Percentiles rank a stretch among this genome's conserved stretches.
phyloP scores from a whole-genome alignment of 441 rosid species.

The Manihot esculenta region DNA sequence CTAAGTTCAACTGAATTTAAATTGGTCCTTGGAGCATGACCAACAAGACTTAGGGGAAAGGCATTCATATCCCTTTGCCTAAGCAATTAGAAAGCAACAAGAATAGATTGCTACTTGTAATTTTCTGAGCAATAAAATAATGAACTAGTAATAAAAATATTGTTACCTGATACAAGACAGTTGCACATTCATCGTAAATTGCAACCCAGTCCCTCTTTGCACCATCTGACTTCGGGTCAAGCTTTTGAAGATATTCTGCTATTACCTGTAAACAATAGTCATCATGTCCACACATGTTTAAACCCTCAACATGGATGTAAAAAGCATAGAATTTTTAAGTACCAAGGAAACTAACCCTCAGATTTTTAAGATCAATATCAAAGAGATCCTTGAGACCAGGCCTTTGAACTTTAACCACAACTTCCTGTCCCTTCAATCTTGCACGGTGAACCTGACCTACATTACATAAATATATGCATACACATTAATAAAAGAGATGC shows the following conservation, averaged over 20 bases:
- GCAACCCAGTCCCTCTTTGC: constrained; percentile 99
- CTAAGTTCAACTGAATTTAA: constrained; percentile 1
- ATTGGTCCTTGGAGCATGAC: not conserved
- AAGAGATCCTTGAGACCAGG: constrained; percentile 96
- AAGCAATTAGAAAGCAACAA: not conserved
- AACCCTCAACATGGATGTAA: not conserved
- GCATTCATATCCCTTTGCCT: not conserved
- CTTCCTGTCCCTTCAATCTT: constrained; percentile 81
- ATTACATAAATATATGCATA: not conserved
- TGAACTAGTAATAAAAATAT: constrained; percentile 3
- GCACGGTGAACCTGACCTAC: constrained; percentile 99
- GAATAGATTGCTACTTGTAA: not conserved
- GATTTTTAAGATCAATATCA: constrained; percentile 91
- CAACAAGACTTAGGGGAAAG: not conserved
- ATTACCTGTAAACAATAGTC: constrained; percentile 54
- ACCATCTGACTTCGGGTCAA: constrained; percentile 99
- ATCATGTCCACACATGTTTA: constrained; percentile 7
- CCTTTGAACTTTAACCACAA: constrained; percentile 93
- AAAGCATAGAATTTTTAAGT: not conserved
- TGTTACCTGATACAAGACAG: constrained; percentile 78
- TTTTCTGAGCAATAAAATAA: not conserved
- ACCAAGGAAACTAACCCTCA: constrained; percentile 63
- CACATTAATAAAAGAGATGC: not conserved
- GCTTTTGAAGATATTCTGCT: constrained; percentile 93
- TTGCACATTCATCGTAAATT: constrained; percentile 98